Conservation (phyloP, 1,284 basidiomycete species). For the Cryptococcus sp. region DNA sequence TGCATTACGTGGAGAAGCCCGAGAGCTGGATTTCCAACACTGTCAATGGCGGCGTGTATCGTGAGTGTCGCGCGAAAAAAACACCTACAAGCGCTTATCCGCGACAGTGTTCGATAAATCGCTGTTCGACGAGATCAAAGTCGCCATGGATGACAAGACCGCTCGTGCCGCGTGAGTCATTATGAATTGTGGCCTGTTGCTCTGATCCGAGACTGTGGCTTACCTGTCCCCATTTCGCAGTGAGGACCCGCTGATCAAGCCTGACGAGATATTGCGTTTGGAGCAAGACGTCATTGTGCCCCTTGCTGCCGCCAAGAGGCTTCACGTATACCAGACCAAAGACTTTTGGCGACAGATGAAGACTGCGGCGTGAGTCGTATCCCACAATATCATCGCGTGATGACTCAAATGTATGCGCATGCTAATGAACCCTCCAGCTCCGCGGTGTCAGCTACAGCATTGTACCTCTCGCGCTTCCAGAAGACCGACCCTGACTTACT, state of each 20-base stretch:
- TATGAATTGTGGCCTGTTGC: not conserved
- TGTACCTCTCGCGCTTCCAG: conserved; percentile 50
- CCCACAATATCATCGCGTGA: not conserved
- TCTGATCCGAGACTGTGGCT: not conserved
- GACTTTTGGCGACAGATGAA: conserved; percentile 59
- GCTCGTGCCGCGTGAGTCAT: conserved; percentile 50
- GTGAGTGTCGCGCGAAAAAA: conserved; percentile 27
- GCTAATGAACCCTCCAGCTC: conserved; percentile 38
- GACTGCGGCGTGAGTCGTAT: conserved; percentile 53
- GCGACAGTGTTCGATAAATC: conserved; percentile 56
- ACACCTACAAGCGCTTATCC: not conserved
- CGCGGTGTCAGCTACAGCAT: conserved; percentile 56
- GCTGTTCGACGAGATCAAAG: conserved; percentile 58
- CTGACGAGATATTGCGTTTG: conserved; percentile 57
- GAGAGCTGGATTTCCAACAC: conserved; percentile 57
- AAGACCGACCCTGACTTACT: conserved; percentile 46
- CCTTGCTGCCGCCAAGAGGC: conserved; percentile 54
- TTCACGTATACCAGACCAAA: conserved; percentile 56
- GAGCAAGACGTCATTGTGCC: conserved; percentile 59
- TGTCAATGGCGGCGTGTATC: conserved; percentile 56
- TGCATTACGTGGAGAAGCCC: conserved; percentile 59
- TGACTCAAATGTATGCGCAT: not conserved
- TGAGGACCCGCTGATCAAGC: conserved; percentile 52
- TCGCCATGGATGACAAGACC: conserved; percentile 57
- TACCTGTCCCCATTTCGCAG: conserved; percentile 21